Conservation (phyloP, 2,329 filamentous ascomycete genomes). For the Pezicula neosporulosa region DNA sequence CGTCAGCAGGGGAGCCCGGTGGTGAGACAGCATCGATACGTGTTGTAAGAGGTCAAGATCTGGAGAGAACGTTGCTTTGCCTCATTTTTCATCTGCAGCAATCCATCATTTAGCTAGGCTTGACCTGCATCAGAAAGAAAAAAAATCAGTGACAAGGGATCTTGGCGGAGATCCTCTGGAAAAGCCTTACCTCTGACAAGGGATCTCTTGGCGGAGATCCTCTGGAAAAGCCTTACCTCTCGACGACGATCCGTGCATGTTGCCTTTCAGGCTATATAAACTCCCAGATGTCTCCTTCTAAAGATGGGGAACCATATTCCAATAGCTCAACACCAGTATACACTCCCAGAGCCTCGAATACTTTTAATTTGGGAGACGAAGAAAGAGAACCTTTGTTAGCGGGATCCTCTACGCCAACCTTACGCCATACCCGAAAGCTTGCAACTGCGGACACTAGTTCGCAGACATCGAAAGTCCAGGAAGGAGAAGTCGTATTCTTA, state of each 20-base stretch:
- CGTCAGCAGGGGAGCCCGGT: neutral
- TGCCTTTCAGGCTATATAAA: neutral
- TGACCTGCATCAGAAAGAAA: neutral
- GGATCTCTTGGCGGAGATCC: neutral
- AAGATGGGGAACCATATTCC: neutral
- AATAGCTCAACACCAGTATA: neutral
- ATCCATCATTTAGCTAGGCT: neutral
- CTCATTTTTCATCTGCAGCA: neutral
- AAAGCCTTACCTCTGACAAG: neutral
- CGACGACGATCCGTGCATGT: neutral
- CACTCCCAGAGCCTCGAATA: neutral
- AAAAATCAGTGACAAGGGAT: neutral
- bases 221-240: neutral
- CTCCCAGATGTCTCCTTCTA: neutral
- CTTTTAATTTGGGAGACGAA: constrained; percentile 3
- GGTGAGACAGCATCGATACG: neutral
- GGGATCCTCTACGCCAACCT: constrained; percentile 7
- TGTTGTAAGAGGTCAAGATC: neutral
- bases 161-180: neutral
- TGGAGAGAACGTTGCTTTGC: neutral
- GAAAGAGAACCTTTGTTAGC: constrained; percentile 17
- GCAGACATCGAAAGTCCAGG: neutral
- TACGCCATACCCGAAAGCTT: constrained; percentile 9
- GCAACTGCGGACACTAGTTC: neutral
- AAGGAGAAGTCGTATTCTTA: neutral